Base-by-base conservation (phyloP, 768 basidiomycete genomes). In the Termitomyces sp. region DNA sequence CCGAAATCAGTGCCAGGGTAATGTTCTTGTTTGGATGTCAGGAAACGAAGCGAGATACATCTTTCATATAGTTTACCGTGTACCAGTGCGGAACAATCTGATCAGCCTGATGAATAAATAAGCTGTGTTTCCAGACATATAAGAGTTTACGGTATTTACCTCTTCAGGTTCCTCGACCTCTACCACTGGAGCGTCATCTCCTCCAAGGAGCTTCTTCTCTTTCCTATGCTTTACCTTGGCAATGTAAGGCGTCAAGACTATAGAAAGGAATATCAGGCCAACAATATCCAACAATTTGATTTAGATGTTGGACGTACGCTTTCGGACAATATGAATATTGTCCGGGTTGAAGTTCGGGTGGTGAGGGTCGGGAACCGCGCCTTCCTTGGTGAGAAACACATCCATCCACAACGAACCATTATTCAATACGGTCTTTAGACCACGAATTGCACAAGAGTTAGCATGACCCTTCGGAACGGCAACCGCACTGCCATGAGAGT, bases 391-490 rank as follows among this genome's bases (percentile, higher is more conserved):
- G 8, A 96, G 71, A 69, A 89, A 90, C 5, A 94, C 78, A 64
- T 95, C 91, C 16, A 88, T 88, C 88, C 89, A 96, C 48, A 95
- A 71, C 2, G 89, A 84, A 12, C 83, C 89, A 67, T 96, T 96
- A 56, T 77, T 78, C 66, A 89, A 79, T 12, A 94, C 93, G 49
- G 77, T 79, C 92, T 94, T 64, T 20, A 46, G 47, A 39, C 26
- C 42, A 43, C 27, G 24, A 44, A 33, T 3, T 52, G 5, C 2
- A 16, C 49, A 26, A 27, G 18, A 20, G 20, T 39, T 18, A n/a
- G 20, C 18, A 27, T 2, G 4, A 24, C 22, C 33, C 2, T 49
- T 30, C 52, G 12, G 60, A 42, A 4, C 53, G 37, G 58, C 7
- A 5, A 18, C 24, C 53, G 44, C 49, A 27, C 26, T 14, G 14